Base-by-base conservation (phyloP, 306 rosid genomes). In the Pueraria montana region DNA sequence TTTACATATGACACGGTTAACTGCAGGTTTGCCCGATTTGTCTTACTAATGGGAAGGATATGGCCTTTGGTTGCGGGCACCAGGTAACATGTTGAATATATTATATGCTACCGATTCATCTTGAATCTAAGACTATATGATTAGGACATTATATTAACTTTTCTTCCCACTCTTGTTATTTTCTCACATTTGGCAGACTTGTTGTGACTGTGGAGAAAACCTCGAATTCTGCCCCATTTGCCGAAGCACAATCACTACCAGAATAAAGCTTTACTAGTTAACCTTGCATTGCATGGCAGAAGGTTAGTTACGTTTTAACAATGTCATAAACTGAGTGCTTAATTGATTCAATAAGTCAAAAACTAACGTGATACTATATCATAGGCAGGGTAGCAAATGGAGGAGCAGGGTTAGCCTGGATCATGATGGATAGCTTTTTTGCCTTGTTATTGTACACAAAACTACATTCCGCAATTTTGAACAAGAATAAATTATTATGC, bases 11-110 rank as follows among this genome's bases (percentile, higher is more conserved):
- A 43, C 81, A 76, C 20, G 53, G 18, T 84, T 69, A 24, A 80
- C 11, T 74, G 88, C 91, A 92, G 97, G 70, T 87, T 81, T 92
- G 98, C 42, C 97, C 98, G 9, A 88, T 93, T 83, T 94, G 97
- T 88, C 86, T 91, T 52, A 78, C 86, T 34, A 88, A 88, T 80
- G 77, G 86, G 50, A 94, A 94, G 82, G 87, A 94, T 84, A 87
- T 94, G 98, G 93, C 97, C 55, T 93, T 93, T 53, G 97, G 97
- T 61, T 92, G 97, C 50, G 97, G 98, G 36, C 97, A 94, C 90
- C 97, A 91, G 98, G 97, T 94, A 86, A 74, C 49, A 70, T n/a
- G 67, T 71, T 46, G 59, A 76, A 50, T n/a, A n/a, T n/a, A n/a
- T 20, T 20, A 58, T 65, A 21, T 80, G 75, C 62, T 76, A 23